Percentiles rank a stretch among this genome's conserved stretches.
These are phyloP conservation scores for Xerocomellus amylosporus DNA, from an alignment of 768 basidiomycete genomes.

Conservation along the genomic window DNA sequence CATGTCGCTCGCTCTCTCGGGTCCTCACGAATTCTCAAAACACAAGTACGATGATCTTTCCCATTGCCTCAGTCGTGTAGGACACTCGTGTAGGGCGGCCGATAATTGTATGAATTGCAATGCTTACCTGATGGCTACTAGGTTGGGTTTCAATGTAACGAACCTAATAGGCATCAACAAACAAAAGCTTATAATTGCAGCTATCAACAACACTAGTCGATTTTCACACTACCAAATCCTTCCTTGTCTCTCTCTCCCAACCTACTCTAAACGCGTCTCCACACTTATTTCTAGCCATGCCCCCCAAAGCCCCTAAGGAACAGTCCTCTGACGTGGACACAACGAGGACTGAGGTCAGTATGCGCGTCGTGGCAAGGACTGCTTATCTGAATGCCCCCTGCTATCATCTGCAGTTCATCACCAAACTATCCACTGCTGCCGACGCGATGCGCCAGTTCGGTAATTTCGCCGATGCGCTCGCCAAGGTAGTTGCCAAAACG, in stretches of 20 bases:
- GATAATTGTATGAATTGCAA: slow-evolving; percentile 20
- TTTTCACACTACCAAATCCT: slow-evolving; percentile 40
- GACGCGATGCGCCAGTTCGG: slow-evolving; percentile 63
- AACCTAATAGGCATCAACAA: slow-evolving; percentile 39
- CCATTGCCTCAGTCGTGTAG: slow-evolving; percentile 9
- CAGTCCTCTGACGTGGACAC: slow-evolving; percentile 25
- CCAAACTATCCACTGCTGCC: slow-evolving; percentile 54
- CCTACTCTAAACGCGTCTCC: slow-evolving; percentile 27
- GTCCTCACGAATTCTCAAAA: background rate
- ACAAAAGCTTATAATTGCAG: slow-evolving; percentile 40
- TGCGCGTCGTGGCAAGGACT: slow-evolving; percentile 8
- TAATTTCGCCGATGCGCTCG: slow-evolving; percentile 57
- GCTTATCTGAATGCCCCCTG: slow-evolving; percentile 23
- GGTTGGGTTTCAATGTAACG: slow-evolving; percentile 37
- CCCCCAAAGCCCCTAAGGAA: slow-evolving; percentile 27
- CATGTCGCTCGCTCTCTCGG: background rate
- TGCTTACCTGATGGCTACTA: slow-evolving; percentile 34
- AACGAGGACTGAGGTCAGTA: slow-evolving; percentile 31
- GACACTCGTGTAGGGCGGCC: slow-evolving; percentile 6
- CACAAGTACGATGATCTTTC: slow-evolving; percentile 9
- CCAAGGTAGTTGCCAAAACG: slow-evolving; percentile 43
- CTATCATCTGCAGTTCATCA: slow-evolving; percentile 46
- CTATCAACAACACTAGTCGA: slow-evolving; percentile 38
- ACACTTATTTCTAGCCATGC: slow-evolving; percentile 19
- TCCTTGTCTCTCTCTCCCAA: slow-evolving; percentile 33